Evolutionary conservation across 2,329 filamentous ascomycete species (phyloP).

Genomic region (Aureobasidium mangrovei): DNA sequence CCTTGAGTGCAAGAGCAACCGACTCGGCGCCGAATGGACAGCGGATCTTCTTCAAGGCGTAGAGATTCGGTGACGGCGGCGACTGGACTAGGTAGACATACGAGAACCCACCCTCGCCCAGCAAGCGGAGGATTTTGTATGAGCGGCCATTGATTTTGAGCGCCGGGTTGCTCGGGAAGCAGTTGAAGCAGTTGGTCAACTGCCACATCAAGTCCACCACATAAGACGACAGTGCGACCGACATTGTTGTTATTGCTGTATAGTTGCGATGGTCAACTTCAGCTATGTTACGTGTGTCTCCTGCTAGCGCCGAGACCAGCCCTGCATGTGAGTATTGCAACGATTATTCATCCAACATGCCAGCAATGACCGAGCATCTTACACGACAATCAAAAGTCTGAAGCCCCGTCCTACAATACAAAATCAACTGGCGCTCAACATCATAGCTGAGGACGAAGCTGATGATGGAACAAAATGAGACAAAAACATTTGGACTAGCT

Average conservation of each 20-base stretch:
- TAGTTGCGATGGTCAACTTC: neutral
- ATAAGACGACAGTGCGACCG: slow-evolving; percentile 40
- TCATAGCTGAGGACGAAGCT: too few species aligned
- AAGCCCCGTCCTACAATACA: too few species aligned
- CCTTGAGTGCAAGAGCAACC: slow-evolving; percentile 86
- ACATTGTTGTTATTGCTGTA: slow-evolving; percentile 7
- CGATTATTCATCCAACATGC: too few species aligned
- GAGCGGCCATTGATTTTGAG: slow-evolving; percentile 90
- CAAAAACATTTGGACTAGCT: too few species aligned
- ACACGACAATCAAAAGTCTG: too few species aligned
- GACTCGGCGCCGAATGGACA: slow-evolving; percentile 97
- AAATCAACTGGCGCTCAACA: too few species aligned
- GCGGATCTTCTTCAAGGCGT: slow-evolving; percentile 96
- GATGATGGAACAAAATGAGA: too few species aligned
- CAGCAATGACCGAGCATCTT: too few species aligned
- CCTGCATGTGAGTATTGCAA: too few species aligned
- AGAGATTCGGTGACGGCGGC: slow-evolving; percentile 69
- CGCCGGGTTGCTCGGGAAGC: slow-evolving; percentile 88
- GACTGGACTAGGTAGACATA: slow-evolving; percentile 99
- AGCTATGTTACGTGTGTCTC: neutral
- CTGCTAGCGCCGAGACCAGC: neutral
- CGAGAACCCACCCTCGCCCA: slow-evolving; percentile 96
- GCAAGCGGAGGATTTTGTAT: slow-evolving; percentile 89
- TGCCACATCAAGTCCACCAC: slow-evolving; percentile 85
- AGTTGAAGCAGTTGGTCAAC: slow-evolving; percentile 88